These are phyloP conservation scores for Phylloporus arenicola DNA, from an alignment of 768 basidiomycete genomes.

Conservation along the genomic window DNA sequence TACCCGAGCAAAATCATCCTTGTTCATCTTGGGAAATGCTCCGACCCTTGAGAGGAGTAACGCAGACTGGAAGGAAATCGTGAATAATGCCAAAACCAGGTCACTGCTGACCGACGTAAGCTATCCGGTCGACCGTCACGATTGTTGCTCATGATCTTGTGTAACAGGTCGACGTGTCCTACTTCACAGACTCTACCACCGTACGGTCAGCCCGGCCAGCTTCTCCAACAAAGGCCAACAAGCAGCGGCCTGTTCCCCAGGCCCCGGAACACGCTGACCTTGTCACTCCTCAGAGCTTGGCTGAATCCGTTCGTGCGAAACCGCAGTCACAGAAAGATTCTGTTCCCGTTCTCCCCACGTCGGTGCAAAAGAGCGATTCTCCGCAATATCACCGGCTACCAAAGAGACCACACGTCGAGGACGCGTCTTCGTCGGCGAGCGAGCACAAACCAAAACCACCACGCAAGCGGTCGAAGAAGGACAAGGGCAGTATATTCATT, in stretches of 20 bases:
- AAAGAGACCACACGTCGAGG: constrained; percentile 20
- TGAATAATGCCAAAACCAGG: constrained; percentile 68
- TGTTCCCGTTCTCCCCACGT: not conserved
- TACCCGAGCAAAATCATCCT: constrained; percentile 90
- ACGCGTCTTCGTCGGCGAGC: constrained; percentile 13
- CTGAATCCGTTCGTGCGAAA: constrained; percentile 25
- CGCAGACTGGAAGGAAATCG: constrained; percentile 69
- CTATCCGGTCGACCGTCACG: not conserved
- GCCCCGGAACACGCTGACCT: constrained; percentile 31
- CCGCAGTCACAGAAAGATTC: constrained; percentile 12
- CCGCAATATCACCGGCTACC: constrained; percentile 5
- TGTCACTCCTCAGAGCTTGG: constrained; percentile 35
- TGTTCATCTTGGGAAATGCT: constrained; percentile 90
- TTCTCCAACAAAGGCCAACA: constrained; percentile 21
- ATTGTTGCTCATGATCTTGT: not conserved
- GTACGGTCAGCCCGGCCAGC: constrained; percentile 12
- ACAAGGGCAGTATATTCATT: constrained; percentile 49
- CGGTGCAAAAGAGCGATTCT: constrained; percentile 8
- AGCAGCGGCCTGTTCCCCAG: constrained; percentile 15
- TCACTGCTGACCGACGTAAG: constrained; percentile 59
- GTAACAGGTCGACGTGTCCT: constrained; percentile 31
- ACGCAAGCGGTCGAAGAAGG: constrained; percentile 30
- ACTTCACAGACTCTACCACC: constrained; percentile 33
- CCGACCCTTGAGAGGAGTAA: constrained; percentile 86
- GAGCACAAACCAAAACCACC: constrained; percentile 26